Evolutionary conservation across 257 asterid genomes (phyloP).

Genomic region (Scutellaria barbata): DNA sequence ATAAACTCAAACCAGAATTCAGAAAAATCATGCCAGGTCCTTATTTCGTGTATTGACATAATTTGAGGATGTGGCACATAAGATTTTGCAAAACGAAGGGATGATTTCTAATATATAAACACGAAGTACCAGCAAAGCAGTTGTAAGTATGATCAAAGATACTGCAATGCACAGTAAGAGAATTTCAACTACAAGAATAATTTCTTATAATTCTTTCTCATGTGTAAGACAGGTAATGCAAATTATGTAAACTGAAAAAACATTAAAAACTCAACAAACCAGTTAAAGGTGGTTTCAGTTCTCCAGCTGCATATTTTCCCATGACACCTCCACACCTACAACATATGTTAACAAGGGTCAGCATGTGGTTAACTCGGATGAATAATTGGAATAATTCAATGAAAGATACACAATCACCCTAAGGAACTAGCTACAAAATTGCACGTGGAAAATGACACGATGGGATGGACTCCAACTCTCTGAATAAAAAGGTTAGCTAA

Average conservation of each 20-base stretch:
- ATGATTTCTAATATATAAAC: background rate
- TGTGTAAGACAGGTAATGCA: constrained; percentile 14
- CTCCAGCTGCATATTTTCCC: constrained; percentile 99
- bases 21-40: background rate
- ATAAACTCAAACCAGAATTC: background rate
- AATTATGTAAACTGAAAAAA: constrained; percentile 4
- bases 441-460: constrained; percentile 9
- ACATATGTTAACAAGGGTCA: constrained; percentile 34
- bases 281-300: constrained; percentile 87
- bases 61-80: background rate
- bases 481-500: background rate
- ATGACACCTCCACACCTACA: constrained; percentile 99
- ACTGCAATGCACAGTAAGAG: background rate
- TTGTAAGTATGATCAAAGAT: background rate
- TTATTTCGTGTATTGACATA: constrained; percentile 1
- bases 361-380: background rate
- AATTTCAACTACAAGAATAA: background rate
- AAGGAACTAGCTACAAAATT: constrained; percentile 21
- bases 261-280: constrained; percentile 58
- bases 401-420: constrained; percentile 12
- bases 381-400: background rate
- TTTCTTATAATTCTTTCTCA: background rate
- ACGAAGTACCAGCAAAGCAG: background rate
- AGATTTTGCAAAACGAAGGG: background rate
- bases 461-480: background rate